Percentiles rank a stretch among this genome's conserved stretches.
phyloP scores from a whole-genome alignment of 2,329 filamentous ascomycete genomes.

The Raffaelea albimanens region DNA sequence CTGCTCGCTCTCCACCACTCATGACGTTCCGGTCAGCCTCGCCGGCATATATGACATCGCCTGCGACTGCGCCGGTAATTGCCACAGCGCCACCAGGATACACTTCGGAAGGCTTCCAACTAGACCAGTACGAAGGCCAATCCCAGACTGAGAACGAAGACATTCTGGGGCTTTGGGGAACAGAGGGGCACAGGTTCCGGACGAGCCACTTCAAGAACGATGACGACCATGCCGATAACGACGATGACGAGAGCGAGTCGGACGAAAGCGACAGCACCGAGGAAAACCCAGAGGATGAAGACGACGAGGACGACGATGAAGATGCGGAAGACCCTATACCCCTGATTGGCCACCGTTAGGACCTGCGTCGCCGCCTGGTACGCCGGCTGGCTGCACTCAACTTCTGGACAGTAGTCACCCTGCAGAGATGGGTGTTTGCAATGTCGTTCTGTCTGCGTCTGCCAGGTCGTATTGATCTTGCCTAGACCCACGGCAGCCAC shows the following conservation, averaged over 20 bases:
- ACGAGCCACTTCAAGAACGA: slow-evolving; percentile 22
- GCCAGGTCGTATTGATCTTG: too few relatives aligned
- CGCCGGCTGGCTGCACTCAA: too few relatives aligned
- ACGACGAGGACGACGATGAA: slow-evolving; percentile 33
- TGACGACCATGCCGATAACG: slow-evolving; percentile 28
- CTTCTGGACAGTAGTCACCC: too few relatives aligned
- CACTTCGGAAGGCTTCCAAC: slow-evolving; percentile 9
- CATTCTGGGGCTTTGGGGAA: slow-evolving; percentile 49
- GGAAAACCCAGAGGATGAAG: slow-evolving; percentile 33
- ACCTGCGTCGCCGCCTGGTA: too few relatives aligned
- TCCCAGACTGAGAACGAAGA: slow-evolving; percentile 31
- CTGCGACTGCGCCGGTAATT: slow-evolving; percentile 3
- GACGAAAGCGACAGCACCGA: slow-evolving; percentile 26
- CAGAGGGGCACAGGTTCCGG: slow-evolving; percentile 26
- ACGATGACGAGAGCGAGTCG: slow-evolving; percentile 25
- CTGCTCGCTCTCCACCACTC: slow-evolving; percentile 1
- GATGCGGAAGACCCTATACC: slow-evolving; percentile 41
- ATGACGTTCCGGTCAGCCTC: slow-evolving; percentile 33
- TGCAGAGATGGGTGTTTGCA: too few relatives aligned
- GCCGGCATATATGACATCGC: slow-evolving; percentile 10
- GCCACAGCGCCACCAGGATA: slow-evolving; percentile 11
- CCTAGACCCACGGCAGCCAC: too few relatives aligned
- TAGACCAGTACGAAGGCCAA: slow-evolving; percentile 33
- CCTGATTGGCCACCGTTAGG: slow-evolving; percentile 38
- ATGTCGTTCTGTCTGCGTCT: too few relatives aligned